Base-by-base conservation (phyloP, 2,329 filamentous ascomycete species). In the Lasiodiplodia hormozganensis region DNA sequence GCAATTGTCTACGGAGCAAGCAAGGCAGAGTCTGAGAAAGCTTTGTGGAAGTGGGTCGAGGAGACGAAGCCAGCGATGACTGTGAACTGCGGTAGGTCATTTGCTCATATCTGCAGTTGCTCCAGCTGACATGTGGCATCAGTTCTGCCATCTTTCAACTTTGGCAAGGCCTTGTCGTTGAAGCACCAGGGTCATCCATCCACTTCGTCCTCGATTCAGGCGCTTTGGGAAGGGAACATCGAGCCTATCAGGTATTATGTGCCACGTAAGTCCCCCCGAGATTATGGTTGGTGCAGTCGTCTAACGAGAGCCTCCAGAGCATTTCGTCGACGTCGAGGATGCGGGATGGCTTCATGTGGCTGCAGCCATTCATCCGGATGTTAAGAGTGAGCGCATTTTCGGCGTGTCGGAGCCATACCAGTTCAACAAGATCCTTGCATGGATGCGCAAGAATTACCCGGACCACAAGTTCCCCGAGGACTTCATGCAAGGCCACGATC, bases 21-120 rank as follows among this genome's bases (percentile, higher is more conserved):
- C 60, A 85, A 85, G 69, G 78, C 76, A 0, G 77, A 82, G 62
- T 76, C 73, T 1, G 83, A 85, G 71, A 75, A 77, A 18, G 77
- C 76, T 8, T 70, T 82, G 2, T 84, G 82, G 82, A 78, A 80
- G 36, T 83, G 79, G 69, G 70, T 81, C 7, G 73, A 78, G 47
- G 75, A 80, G 51, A 76, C 80, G 40, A 77, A 79, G 31, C 80
- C 81, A 7, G 62, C 70, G 2, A 84, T 84, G 71, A 75, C 76
- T 8, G 75, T 80, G 28, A 82, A 83, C 66, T 70, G 79, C n/a
- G 69, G 71, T 67, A 68, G 69, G 34, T 67, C 56, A 18, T 67
- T 56, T 34, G 16, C n/a, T 18, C 10, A 36, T 28, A 4, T n/a
- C 11, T 16, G 11, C n/a, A n/a, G 6, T 14, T 5, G 31, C 8